These are phyloP conservation scores for Plantago rigida DNA, from an alignment of 305 asterid genomes.

Conservation along the genomic window DNA sequence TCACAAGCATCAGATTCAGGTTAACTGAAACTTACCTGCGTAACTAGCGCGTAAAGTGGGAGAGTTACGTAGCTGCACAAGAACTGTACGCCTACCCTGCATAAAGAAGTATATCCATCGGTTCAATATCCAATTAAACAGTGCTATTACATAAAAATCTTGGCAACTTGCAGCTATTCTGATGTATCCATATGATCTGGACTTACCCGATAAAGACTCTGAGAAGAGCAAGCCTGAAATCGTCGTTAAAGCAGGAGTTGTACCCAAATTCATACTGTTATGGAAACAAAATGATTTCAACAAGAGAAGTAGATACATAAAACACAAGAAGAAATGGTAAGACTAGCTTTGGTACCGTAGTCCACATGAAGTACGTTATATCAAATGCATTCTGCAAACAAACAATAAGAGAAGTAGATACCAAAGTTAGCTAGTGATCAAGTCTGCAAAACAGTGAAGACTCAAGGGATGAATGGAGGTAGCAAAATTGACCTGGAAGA, in stretches of 20 bases:
- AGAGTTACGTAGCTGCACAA: slow-evolving; percentile 73
- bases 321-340: neutral
- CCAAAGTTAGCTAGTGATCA: neutral
- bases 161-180: neutral
- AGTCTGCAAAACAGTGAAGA: neutral
- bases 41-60: slow-evolving; percentile 74
- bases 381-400: slow-evolving; percentile 77
- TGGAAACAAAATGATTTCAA: neutral
- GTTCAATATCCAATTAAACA: neutral
- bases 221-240: slow-evolving; percentile 41
- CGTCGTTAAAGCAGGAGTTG: slow-evolving; percentile 66
- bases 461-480: neutral
- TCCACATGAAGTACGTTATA: slow-evolving; percentile 90
- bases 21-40: slow-evolving; percentile 42
- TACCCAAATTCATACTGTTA: slow-evolving; percentile 80
- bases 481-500: slow-evolving; percentile 50
- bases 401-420: slow-evolving; percentile 1
- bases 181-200: neutral
- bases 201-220: slow-evolving; percentile 70
- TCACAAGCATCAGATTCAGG: no score
- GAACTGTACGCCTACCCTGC: slow-evolving; percentile 53
- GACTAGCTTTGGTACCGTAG: slow-evolving; percentile 43
- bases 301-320: neutral
- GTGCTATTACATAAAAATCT: neutral
- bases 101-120: neutral